Conservation (phyloP, 345 rosid species). For the Rhodamnia argentea region DNA sequence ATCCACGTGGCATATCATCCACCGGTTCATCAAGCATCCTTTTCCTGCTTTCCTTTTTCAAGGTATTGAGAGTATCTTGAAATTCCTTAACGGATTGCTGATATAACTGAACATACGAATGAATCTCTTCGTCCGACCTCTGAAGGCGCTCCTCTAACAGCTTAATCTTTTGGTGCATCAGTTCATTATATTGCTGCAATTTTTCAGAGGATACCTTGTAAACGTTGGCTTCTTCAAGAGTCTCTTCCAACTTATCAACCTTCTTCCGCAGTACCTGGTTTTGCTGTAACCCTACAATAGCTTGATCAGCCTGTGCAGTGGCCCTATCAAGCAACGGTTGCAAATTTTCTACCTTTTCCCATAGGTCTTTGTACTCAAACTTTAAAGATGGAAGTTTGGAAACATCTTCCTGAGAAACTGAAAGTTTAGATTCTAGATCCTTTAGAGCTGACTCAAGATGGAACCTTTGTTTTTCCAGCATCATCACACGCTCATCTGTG, state of each 20-base stretch:
- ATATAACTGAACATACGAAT: conserved; percentile 60
- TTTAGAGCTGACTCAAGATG: conserved; percentile 56
- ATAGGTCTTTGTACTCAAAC: conserved; percentile 60
- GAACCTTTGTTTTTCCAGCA: conserved; percentile 56
- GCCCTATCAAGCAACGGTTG: conserved; percentile 60
- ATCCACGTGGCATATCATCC: conserved; percentile 78
- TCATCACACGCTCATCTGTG: conserved; percentile 52
- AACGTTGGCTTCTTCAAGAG: conserved; percentile 60
- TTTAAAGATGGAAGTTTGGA: conserved; percentile 54
- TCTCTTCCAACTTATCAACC: conserved; percentile 77
- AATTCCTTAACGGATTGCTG: conserved; percentile 80
- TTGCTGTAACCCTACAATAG: conserved; percentile 64
- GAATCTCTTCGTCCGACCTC: conserved; percentile 83
- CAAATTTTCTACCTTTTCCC: conserved; percentile 61
- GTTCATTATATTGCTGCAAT: conserved; percentile 62
- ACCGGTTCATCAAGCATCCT: conserved; percentile 51
- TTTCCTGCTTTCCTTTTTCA: conserved; percentile 73
- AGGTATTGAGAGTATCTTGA: conserved; percentile 66
- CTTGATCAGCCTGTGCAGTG: conserved; percentile 79
- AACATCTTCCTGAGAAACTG: conserved; percentile 59
- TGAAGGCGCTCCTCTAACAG: conserved; percentile 75
- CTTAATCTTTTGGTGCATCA: conserved; percentile 78
- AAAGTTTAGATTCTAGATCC: conserved; percentile 63
- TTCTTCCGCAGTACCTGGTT: conserved; percentile 69
- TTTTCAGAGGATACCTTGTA: conserved; percentile 72